Conservation (phyloP, 1,139 yeast genomes). For the Ogataea hybrid region DNA sequence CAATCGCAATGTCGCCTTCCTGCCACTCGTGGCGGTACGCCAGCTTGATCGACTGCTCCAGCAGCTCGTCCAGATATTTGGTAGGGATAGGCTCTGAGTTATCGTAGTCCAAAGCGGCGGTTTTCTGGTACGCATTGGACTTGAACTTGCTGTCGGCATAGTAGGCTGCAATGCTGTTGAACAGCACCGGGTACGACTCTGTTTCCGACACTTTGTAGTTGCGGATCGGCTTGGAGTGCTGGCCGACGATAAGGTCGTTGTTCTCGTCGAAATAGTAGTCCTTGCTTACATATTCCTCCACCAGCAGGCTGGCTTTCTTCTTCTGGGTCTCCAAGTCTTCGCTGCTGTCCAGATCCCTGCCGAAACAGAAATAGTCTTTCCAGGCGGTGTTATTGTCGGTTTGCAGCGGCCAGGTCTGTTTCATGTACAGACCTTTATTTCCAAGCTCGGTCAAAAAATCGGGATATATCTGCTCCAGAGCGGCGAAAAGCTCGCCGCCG, state of each 20-base stretch:
- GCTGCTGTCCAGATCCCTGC: conserved; percentile 21
- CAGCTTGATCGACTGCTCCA: conserved; percentile 23
- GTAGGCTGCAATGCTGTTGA: conserved; percentile 31
- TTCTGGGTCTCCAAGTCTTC: conserved; percentile 30
- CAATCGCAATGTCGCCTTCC: conserved; percentile 34
- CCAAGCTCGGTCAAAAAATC: conserved; percentile 28
- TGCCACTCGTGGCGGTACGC: conserved; percentile 30
- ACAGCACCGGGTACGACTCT: conserved; percentile 19
- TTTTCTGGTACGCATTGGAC: conserved; percentile 13
- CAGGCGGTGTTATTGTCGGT: conserved; percentile 26
- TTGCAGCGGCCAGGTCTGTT: conserved; percentile 19
- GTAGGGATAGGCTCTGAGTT: conserved; percentile 26
- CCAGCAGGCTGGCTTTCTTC: conserved; percentile 28
- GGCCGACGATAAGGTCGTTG: conserved; percentile 30
- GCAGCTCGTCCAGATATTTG: conserved; percentile 24
- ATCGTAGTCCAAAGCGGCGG: conserved; percentile 26
- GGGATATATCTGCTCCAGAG: conserved; percentile 25
- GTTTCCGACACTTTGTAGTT: conserved; percentile 12
- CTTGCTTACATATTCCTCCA: conserved; percentile 27
- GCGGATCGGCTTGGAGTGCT: conserved; percentile 32
- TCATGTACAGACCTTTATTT: conserved; percentile 25
- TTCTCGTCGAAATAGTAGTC: conserved; percentile 30
- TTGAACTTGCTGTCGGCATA: conserved; percentile 14
- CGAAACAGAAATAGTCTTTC: conserved; percentile 33
- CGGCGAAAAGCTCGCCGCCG: conserved; percentile 33